Conservation (phyloP, 2,329 filamentous ascomycete genomes). For the Pseudocercospora macadamiae region DNA sequence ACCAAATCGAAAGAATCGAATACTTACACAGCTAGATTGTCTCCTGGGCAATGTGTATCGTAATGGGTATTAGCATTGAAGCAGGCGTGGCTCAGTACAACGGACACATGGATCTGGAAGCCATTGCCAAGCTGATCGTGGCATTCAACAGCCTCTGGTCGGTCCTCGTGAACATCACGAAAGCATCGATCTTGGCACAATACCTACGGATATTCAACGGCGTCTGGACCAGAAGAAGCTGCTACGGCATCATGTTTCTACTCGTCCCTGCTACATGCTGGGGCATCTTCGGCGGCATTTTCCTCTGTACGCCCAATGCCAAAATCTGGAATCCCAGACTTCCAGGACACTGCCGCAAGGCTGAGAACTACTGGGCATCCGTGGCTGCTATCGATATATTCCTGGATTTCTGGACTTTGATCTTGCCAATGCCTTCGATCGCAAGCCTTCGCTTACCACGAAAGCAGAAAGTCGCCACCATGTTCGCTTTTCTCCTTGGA, state of each 20-base stretch:
- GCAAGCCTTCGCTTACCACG: slow-evolving; percentile 44
- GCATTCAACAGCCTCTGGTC: slow-evolving; percentile 39
- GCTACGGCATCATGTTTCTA: slow-evolving; percentile 42
- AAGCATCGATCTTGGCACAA: slow-evolving; percentile 53
- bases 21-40: slow-evolving; percentile 25
- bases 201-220: slow-evolving; percentile 52
- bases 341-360: slow-evolving; percentile 42
- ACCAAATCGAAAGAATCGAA: not conserved
- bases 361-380: slow-evolving; percentile 48
- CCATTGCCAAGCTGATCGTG: slow-evolving; percentile 36
- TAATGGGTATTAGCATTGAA: slow-evolving; percentile 32
- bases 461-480: slow-evolving; percentile 47
- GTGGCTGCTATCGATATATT: slow-evolving; percentile 50
- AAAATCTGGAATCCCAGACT: slow-evolving; percentile 45
- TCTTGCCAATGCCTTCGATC: slow-evolving; percentile 51
- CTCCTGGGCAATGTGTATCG: slow-evolving; percentile 35
- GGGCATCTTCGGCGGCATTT: slow-evolving; percentile 43
- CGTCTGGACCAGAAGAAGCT: slow-evolving; percentile 40
- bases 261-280: slow-evolving; percentile 35
- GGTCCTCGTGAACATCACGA: slow-evolving; percentile 44
- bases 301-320: slow-evolving; percentile 46
- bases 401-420: slow-evolving; percentile 48
- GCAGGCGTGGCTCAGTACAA: slow-evolving; percentile 31
- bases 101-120: slow-evolving; percentile 19
- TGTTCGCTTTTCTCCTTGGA: slow-evolving; percentile 49